Conservation (phyloP, 441 rosid genomes). For the Sinapis alba region DNA sequence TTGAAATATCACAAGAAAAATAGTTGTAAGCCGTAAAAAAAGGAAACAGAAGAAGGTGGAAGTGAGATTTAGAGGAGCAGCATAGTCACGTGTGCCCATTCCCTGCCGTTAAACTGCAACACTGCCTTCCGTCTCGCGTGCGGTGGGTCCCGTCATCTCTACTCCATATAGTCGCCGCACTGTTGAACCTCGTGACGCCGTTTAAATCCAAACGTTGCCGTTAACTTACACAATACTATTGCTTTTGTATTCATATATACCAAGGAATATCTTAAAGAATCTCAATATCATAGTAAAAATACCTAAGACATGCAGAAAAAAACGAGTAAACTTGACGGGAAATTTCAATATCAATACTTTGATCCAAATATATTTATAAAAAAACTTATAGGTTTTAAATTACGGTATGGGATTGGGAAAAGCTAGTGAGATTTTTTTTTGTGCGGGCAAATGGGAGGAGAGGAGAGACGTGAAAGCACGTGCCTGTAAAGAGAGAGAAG, state of each 20-base stretch:
- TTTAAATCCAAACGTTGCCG: constrained; percentile 18
- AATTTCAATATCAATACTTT: neutral
- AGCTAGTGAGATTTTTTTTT: constrained; percentile 6
- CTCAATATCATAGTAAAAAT: neutral
- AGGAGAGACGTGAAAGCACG: constrained; percentile 47
- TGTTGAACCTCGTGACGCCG: constrained; percentile 33
- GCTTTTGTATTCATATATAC: neutral
- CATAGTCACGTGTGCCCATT: constrained; percentile 76
- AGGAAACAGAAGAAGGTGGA: constrained; percentile 33
- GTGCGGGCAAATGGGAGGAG: constrained; percentile 16
- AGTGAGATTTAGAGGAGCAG: constrained; percentile 19
- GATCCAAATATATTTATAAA: neutral
- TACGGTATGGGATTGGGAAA: neutral
- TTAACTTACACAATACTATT: constrained; percentile 14
- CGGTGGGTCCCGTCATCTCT: constrained; percentile 55
- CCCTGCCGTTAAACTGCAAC: constrained; percentile 64
- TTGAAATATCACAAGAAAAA: neutral
- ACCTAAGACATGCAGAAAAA: neutral
- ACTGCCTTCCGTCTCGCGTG: constrained; percentile 61
- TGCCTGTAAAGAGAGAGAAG: constrained; percentile 44
- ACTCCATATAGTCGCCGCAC: constrained; percentile 12
- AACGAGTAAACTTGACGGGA: neutral
- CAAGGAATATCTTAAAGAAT: neutral
- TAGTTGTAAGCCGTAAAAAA: neutral
- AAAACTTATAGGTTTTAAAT: neutral